A percentile compares a stretch with the other conserved stretches of the same genome.
Evolutionary conservation across 2,329 filamentous ascomycete species (phyloP).

Genomic region (Pseudogymnoascus sp.): DNA sequence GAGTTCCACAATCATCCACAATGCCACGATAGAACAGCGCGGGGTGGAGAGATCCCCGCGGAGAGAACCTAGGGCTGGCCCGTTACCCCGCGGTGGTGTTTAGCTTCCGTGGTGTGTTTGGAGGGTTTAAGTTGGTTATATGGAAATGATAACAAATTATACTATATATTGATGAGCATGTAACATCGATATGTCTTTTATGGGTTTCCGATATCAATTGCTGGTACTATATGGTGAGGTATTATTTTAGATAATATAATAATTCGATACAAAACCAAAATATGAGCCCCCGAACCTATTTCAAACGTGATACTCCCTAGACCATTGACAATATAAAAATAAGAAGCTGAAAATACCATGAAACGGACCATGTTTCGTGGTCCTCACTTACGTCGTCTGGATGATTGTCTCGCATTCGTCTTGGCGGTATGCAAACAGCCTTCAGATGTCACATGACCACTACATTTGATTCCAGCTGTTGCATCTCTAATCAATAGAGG

Average conservation of each 20-base stretch:
- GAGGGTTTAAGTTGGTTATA: not conserved
- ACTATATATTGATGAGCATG: no score
- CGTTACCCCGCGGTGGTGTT: not conserved
- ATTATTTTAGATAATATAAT: not conserved
- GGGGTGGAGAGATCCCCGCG: not conserved
- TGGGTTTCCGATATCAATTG: not conserved
- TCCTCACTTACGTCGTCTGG: not conserved
- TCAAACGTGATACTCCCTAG: not conserved
- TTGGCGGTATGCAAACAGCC: not conserved
- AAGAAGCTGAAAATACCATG: not conserved
- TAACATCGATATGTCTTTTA: not conserved
- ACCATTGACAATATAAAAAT: not conserved
- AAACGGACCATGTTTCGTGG: not conserved
- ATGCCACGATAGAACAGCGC: not conserved
- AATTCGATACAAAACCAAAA: not conserved
- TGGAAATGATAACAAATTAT: no score
- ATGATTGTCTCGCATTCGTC: not conserved
- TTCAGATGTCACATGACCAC: not conserved
- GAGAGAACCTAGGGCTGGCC: not conserved
- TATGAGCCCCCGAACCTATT: not conserved
- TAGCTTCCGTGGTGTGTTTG: not conserved
- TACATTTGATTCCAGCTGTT: not conserved
- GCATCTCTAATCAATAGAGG: not conserved
- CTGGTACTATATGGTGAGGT: not conserved
- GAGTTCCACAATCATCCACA: not conserved